Evolutionary conservation across 2,329 filamentous ascomycete species (phyloP), one percentile per base, ranked within the genome.

Genomic region (Penicillium corylophilum): DNA sequence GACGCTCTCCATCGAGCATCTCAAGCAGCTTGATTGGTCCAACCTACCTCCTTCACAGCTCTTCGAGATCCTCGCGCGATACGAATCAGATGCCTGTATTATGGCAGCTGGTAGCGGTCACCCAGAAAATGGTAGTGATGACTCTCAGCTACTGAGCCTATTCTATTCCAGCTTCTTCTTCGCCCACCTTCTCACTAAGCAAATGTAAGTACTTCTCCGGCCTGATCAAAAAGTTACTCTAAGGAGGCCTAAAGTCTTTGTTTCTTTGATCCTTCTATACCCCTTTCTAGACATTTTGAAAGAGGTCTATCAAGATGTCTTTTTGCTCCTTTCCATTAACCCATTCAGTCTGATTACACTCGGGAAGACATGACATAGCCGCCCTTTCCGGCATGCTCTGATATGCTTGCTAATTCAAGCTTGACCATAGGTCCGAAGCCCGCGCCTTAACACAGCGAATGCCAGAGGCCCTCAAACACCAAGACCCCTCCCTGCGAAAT

Each of bases 141-240:
- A 70, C 24, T 39, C 56, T 5, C 57, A 66, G 10, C 57, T 74
- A 4, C 55, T 75, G 13, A 68, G 67, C 55, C 53, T 65, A 7
- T 75, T 70, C 51, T 75, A 74, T 44, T 69, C 71, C 5, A 64
- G 64, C 12, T 74, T 71, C 50, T 66, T 75, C 42, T 66, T 74
- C 42, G 67, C 68, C 6, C 70, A 73, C 36, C 67, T 75, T 42
- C 65, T 74, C 39, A 67, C 65, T 9, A 64, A 73, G 44, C 64
- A 75, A 59, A 63, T 73, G 73, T 75, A 26, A 60, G 70, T 59
- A 3, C 15, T 15, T 28, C 26, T 28, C 24, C n/a, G n/a, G n/a
- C n/a, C n/a, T n/a, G n/a, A n/a, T n/a, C n/a, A n/a, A n/a, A n/a
- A n/a, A n/a, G n/a, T n/a, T n/a, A n/a, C n/a, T n/a, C n/a, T n/a